A percentile compares a stretch with the other conserved stretches of the same genome.
Evolutionary conservation across 441 rosid genomes (phyloP).

Genomic region (Manihot esculenta): DNA sequence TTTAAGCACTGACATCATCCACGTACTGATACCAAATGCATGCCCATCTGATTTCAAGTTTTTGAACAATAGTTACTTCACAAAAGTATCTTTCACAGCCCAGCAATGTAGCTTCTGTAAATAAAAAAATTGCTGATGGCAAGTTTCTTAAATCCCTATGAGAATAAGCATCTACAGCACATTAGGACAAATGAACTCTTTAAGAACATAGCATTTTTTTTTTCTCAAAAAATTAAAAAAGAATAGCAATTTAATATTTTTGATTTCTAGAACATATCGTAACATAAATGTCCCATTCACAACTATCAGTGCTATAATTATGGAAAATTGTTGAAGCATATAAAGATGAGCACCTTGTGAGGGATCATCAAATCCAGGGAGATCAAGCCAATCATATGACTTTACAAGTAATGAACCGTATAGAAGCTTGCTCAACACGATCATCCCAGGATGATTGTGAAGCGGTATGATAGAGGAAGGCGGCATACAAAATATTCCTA

Average conservation of each 20-base stretch:
- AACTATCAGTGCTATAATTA: not conserved
- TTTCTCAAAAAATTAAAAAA: too few relatives aligned
- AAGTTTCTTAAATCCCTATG: not conserved
- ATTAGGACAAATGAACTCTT: not conserved
- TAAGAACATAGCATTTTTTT: too few relatives aligned
- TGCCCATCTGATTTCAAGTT: not conserved
- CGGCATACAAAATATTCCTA: conserved; percentile 96
- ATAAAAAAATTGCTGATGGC: not conserved
- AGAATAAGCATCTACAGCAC: not conserved
- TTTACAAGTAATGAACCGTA: conserved; percentile 84
- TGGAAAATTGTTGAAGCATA: not conserved
- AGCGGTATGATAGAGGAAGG: conserved; percentile 91
- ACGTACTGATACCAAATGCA: not conserved
- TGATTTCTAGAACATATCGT: conserved; percentile 4
- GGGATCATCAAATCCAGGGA: conserved; percentile 56
- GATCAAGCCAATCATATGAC: conserved; percentile 86
- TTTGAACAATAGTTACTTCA: not conserved
- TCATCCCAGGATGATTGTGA: conserved; percentile 99
- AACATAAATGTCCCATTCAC: not conserved
- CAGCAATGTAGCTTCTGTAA: not conserved
- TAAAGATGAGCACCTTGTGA: conserved; percentile 53
- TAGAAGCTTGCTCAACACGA: conserved; percentile 94
- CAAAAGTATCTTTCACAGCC: not conserved
- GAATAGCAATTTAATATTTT: not conserved
- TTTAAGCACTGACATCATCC: not conserved